Base-by-base conservation (phyloP, 2,329 filamentous ascomycete species). In the Ophiostoma ips region DNA sequence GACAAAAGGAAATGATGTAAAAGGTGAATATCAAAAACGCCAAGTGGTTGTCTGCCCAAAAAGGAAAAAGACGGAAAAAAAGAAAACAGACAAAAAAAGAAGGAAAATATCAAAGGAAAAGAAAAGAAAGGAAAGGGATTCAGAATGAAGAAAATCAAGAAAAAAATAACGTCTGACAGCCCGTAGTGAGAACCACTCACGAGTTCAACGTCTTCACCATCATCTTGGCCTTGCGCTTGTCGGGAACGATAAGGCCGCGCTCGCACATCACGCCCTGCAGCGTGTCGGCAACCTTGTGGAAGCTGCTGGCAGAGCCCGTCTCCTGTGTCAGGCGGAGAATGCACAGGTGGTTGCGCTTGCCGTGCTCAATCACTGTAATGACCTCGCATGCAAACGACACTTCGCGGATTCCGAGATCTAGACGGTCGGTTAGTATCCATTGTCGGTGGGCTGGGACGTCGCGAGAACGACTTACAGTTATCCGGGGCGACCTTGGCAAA, bases 331-430 rank as follows among this genome's bases (percentile, higher is more conserved):
- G 87, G 34, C 87, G 83, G 30, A 86, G 79, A 56, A 95, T 80
- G 63, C 83, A 85, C 49, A 95, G 74, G 44, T 82, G 82, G 43
- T 79, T 81, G 55, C 79, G 81, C 59, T 78, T 82, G 45, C 86
- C 86, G 60, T 92, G 84, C 67, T 95, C 86, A 54, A 94, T 83
- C 35, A 94, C 83, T 2, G 84, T 87, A 68, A 94, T 94, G 54
- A 95, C 76, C 63, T 95, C 87, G 35, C 82, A 80, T 15, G 87
- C 84, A 64, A 96, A 89, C 13, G 83, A 76, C n/a, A 95, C 88
- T 50, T 87, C 83, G 61, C 89, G 92, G 62, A 95, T 77, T 55
- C 83, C 76, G 48, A 94, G 74, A 59, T 83, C 28, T 41, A 13
- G 13, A 2, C 21, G 13, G 38, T 41, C 28, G 28, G 38, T 15